Evolutionary conservation across 1,284 basidiomycete species (phyloP), one percentile per base, ranked within the genome.

Genomic region (Papiliotrema nemorosa): DNA sequence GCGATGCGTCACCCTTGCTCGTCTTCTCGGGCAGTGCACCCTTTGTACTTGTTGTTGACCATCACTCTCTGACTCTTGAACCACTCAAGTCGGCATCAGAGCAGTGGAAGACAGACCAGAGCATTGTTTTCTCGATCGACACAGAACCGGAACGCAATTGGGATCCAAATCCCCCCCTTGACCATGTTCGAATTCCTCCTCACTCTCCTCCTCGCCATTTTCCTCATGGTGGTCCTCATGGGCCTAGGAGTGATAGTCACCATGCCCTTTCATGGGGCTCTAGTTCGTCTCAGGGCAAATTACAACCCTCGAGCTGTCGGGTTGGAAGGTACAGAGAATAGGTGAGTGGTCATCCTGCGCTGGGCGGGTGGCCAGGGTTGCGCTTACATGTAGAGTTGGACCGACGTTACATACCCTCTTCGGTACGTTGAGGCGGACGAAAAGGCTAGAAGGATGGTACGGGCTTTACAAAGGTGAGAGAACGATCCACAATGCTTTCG

Each of bases 391-490:
- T 38, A 72, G 73, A 31, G 74, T 77, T 24, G 76, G 76, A n/a
- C 75, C 75, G 1, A 72, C 69, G 5, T 62, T 77, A 16, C 66
- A 62, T 12, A 69, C 67, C 5, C 50, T 76, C 6, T 46, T 69
- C 29, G 68, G 76, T 14, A 92, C 91, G 82, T 69, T 90, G 58
- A 69, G 64, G 53, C 80, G 90, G 40, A 87, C 88, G 1, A 84
- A 85, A 66, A 80, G 79, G 49, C 79, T 92, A 14, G 90, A 93
- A 83, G 87, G 90, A 21, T 84, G 80, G 79, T 70, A 78, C 46
- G 90, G 90, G 18, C 70, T 92, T 36, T 91, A 87, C 79, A 93
- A 91, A 73, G 90, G 90, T 88, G 66, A 47, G 86, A 77, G 12
- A 44, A 6, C 35, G 29, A 12, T 25, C 6, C 16, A 24, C 16